Conservation (phyloP, 2,329 filamentous ascomycete genomes). For the Ceratocystis papillata region DNA sequence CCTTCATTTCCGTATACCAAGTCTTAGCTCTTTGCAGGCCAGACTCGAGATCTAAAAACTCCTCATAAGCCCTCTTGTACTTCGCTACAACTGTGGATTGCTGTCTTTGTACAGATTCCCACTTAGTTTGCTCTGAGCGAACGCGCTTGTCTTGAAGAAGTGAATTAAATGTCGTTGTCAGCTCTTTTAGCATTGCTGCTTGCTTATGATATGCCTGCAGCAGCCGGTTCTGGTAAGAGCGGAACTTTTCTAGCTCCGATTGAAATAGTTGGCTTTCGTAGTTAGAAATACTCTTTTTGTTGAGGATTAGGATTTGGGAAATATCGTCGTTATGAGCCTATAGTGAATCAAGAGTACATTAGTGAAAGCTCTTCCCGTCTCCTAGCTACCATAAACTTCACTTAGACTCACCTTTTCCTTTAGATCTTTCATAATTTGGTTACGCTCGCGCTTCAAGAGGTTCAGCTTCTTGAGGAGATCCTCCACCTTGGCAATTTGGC, state of each 20-base stretch:
- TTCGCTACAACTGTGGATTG: constrained; percentile 68
- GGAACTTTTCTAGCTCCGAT: constrained; percentile 93
- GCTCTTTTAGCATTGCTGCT: constrained; percentile 83
- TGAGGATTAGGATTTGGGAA: constrained; percentile 89
- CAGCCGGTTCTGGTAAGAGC: constrained; percentile 81
- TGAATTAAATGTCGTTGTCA: constrained; percentile 76
- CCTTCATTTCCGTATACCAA: constrained; percentile 93
- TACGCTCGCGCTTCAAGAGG: constrained; percentile 80
- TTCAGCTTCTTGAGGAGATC: constrained; percentile 84
- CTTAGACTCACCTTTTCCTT: constrained; percentile 72
- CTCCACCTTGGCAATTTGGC: constrained; percentile 82
- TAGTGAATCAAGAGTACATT: constrained; percentile 26
- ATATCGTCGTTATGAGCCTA: constrained; percentile 95
- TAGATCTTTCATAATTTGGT: constrained; percentile 86
- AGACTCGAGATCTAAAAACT: constrained; percentile 79
- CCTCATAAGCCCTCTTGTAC: constrained; percentile 86
- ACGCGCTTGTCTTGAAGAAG: constrained; percentile 91
- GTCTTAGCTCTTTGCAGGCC: constrained; percentile 78
- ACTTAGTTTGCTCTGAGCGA: constrained; percentile 86
- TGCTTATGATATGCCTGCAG: constrained; percentile 95
- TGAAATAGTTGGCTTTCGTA: constrained; percentile 90
- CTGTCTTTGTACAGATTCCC: constrained; percentile 77
- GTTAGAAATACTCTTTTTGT: constrained; percentile 91
- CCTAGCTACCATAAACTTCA: neutral
- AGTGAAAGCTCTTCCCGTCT: neutral